phyloP scores from a whole-genome alignment of 306 rosid species.

The Inga oerstediana region DNA sequence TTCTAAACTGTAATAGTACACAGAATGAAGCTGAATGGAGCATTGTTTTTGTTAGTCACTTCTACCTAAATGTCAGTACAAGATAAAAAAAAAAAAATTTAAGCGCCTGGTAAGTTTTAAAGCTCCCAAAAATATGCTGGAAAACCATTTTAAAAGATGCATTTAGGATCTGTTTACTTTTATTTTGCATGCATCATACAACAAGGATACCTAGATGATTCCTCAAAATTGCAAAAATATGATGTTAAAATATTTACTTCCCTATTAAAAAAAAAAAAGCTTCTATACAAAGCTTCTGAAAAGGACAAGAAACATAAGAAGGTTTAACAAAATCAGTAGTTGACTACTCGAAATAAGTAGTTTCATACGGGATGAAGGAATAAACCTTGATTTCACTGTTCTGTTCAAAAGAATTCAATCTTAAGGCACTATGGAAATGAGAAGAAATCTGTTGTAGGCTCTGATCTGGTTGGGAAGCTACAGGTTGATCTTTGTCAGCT shows the following conservation, averaged over 20 bases:
- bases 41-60: not conserved
- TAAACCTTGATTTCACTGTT: slow-evolving; percentile 64
- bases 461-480: slow-evolving; percentile 60
- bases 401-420: slow-evolving; percentile 61
- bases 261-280: not conserved
- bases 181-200: not conserved
- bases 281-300: not conserved
- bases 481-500: slow-evolving; percentile 56
- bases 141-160: not conserved
- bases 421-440: slow-evolving; percentile 70
- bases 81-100: not conserved
- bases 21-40: not conserved
- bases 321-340: not conserved
- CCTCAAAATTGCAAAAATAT: not conserved
- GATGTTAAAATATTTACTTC: not conserved
- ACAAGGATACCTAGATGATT: not conserved
- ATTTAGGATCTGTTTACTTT: not conserved
- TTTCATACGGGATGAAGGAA: not conserved
- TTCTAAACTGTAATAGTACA: slow-evolving; percentile 4
- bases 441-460: slow-evolving; percentile 76
- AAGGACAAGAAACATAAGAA: not conserved
- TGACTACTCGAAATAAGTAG: no score
- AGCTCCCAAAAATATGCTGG: not conserved
- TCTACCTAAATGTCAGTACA: not conserved
- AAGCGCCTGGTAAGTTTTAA: not conserved